Conservation (phyloP, 495 filamentous ascomycete genomes). For the Annulohypoxylon moriforme region DNA sequence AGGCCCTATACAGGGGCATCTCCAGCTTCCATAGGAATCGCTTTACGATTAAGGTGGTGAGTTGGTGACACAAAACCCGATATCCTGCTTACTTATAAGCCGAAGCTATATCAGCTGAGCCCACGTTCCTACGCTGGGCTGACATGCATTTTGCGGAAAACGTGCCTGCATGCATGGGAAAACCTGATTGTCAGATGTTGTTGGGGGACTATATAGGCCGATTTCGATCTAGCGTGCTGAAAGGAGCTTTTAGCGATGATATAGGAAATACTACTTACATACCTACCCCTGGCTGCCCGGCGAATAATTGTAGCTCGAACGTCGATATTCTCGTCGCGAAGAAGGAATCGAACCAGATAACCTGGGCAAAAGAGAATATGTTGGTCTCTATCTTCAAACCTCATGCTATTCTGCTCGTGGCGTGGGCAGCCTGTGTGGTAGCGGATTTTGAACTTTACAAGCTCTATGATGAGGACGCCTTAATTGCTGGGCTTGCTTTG, state of each 20-base stretch:
- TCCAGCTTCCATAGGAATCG: background rate
- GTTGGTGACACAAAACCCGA: background rate
- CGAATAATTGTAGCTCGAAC: too few relatives aligned
- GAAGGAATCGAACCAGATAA: background rate
- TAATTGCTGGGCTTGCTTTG: background rate
- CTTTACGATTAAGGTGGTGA: background rate
- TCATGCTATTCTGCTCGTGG: background rate
- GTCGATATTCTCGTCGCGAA: too few relatives aligned
- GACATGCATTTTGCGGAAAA: too few relatives aligned
- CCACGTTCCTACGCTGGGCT: too few relatives aligned
- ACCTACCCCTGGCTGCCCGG: too few relatives aligned
- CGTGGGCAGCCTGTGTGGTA: background rate
- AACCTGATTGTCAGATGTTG: too few relatives aligned
- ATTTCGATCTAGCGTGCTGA: too few relatives aligned
- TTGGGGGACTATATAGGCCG: too few relatives aligned
- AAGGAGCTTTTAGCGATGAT: too few relatives aligned
- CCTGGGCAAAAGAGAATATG: background rate
- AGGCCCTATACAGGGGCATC: too few relatives aligned
- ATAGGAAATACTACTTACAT: too few relatives aligned
- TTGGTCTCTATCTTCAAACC: background rate
- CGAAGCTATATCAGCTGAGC: background rate
- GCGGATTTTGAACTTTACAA: background rate
- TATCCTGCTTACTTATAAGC: background rate
- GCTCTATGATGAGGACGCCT: background rate
- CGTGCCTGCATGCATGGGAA: too few relatives aligned